Conservation (phyloP, 225 moss, liverwort and hornwort species). For the Physcomitrium patens region DNA sequence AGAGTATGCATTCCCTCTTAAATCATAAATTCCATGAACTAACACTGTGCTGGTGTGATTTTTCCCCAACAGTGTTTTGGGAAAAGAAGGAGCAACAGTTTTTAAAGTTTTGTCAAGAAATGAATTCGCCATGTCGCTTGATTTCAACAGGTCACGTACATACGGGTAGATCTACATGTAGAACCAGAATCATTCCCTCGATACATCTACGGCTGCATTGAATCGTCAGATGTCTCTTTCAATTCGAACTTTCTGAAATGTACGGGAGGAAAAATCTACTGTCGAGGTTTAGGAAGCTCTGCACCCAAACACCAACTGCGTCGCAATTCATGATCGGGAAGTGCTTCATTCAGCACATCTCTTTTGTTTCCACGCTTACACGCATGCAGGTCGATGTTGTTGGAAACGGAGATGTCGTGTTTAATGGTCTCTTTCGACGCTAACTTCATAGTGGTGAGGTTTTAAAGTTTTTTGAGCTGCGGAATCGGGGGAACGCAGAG, state of each 20-base stretch:
- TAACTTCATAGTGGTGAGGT: background rate
- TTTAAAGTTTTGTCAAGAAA: too few species aligned
- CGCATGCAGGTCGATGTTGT: background rate
- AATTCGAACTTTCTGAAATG: background rate
- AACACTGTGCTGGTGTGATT: too few species aligned
- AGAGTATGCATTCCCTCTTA: too few species aligned
- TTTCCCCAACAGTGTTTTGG: too few species aligned
- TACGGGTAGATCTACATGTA: too few species aligned
- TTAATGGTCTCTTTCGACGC: background rate
- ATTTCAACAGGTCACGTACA: too few species aligned
- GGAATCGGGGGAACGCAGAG: background rate
- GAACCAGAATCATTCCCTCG: too few species aligned
- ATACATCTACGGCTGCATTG: rapidly evolving
- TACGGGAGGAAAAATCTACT: background rate
- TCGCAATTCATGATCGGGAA: background rate
- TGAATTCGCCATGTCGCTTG: too few species aligned
- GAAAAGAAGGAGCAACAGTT: too few species aligned
- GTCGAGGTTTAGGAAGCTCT: background rate
- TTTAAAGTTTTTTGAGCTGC: background rate
- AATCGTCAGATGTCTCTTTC: background rate
- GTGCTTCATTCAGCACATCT: background rate
- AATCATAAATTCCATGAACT: too few species aligned
- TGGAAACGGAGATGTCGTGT: background rate
- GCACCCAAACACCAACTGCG: background rate
- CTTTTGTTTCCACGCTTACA: background rate